Evolutionary conservation across 139 green algal species (phyloP), one percentile per base, ranked within the genome.

Genomic region (Diplosphaera chodatii): DNA sequence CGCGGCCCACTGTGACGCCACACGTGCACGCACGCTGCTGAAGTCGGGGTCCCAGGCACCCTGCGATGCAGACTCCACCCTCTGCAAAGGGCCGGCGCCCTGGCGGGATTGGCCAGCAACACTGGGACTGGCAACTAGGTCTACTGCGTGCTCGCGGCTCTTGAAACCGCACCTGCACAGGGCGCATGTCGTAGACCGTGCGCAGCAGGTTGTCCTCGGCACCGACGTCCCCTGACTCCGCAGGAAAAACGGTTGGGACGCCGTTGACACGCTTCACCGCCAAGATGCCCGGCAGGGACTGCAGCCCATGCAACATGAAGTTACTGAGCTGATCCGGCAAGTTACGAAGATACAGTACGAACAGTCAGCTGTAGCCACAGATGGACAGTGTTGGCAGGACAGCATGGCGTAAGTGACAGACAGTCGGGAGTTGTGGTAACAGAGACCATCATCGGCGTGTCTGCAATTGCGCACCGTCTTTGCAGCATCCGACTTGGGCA

Each of bases 211-310:
- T 86, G 20, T 91, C 86, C 40, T 84, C 78, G 5, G 74, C 64
- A 1, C 32, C n/a, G 34, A 91, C 87, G 62, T 92, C 77, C 0
- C 78, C 80, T 10, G 63, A 78, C 10, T 92, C 85, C 0, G 84
- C 86, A 32, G 91, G 88, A 73, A 94, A 95, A 0, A 84, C 85
- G 1, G 82, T 94, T 3, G 91, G 89, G 48, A 97, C 78, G 25
- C 86, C 88, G 15, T 86, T 55, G 1, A 94, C 86, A 6, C 79
- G 79, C 75, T 90, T 93, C 15, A 96, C 91, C 1, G 86, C 87
- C 71, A 96, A 75, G 40, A 82, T 68, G 18, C 90, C 89, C 29
- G 91, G 91, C 33, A 96, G 79, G 13, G 84, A 93, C 40, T 77
- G 80, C 81, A 96, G 95, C 31, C 76, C n/a, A n/a, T n/a, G n/a